Base-by-base conservation (phyloP, 306 rosid species). In the Malus sylvestris region DNA sequence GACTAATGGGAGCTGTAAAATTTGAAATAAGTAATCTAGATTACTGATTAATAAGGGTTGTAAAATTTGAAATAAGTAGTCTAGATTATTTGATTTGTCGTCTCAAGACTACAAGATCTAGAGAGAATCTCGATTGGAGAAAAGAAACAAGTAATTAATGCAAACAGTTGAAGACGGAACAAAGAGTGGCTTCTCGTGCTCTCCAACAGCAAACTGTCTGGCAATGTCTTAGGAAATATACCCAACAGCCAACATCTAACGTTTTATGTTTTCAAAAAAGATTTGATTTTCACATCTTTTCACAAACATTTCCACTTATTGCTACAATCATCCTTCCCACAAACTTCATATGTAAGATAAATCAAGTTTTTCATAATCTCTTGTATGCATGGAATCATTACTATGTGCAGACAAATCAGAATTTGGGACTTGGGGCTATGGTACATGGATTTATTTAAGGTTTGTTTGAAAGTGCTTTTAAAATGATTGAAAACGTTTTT, bases 151-250 rank as follows among this genome's bases (percentile, higher is more conserved):
- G 49, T 25, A 40, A 82, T 73, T 60, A 68, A 67, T 61, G 77
- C 61, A 45, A 68, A 69, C 29, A 55, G 64, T 61, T 32, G 42
- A 3, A 16, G 42, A 57, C 57, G 72, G 76, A 73, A 63, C 57
- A 78, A 73, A 72, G 66, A 55, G 13, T 51, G 46, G 27, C 67
- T 8, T 58, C 67, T 33, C 78, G 71, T 81, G 72, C 75, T 69
- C 29, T 67, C 45, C 30, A 67, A 70, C 66, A 70, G 63, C 32
- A 73, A 16, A 30, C 14, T 67, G 70, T 61, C 74, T 81, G 76
- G 58, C 68, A 67, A 62, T 72, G 66, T 82, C 30, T 77, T 67
- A 32, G 23, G 5, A 61, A 61, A 12, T 18, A 61, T 61, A 27
- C 67, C 67, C 67, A 11, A 11, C 19, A 15, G 3, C 20, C 20